phyloP scores from a whole-genome alignment of 1,284 basidiomycete species.

The Lignosus rhinocerotis region DNA sequence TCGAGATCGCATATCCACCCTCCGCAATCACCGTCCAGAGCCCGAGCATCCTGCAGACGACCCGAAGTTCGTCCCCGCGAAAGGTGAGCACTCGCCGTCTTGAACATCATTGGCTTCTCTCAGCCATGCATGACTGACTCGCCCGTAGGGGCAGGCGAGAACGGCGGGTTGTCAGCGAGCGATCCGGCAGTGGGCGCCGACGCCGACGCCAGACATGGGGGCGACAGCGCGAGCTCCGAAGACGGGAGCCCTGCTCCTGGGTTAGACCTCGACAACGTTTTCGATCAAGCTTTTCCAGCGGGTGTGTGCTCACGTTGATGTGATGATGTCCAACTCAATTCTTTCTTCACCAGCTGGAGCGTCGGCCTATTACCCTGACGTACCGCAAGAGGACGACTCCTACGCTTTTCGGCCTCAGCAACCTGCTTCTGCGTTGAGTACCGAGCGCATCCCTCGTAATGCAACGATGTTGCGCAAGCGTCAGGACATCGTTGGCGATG shows the following conservation, averaged over 20 bases:
- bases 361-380: neutral
- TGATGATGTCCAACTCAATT: neutral
- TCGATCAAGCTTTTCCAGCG: neutral
- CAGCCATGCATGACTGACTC: neutral
- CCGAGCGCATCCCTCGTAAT: neutral
- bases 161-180: constrained; percentile 18
- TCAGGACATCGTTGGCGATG: neutral
- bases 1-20: neutral
- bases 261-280: neutral
- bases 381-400: neutral
- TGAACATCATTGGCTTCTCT: too few relatives aligned
- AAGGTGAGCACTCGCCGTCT: neutral
- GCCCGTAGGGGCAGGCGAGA: neutral
- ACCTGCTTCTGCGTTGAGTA: neutral
- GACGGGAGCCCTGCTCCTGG: constrained; percentile 8
- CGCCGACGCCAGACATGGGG: constrained; percentile 16
- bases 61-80: neutral
- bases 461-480: neutral
- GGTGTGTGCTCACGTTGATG: neutral
- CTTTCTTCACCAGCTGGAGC: neutral
- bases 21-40: neutral
- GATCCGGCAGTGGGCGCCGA: constrained; percentile 7
- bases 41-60: neutral
- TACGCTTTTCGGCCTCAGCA: neutral
- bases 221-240: constrained; percentile 4